A percentile compares a stretch with the other conserved stretches of the same genome.
phyloP scores from a whole-genome alignment of 2,329 filamentous ascomycete genomes.

The Calonectria pseudoreteaudii region DNA sequence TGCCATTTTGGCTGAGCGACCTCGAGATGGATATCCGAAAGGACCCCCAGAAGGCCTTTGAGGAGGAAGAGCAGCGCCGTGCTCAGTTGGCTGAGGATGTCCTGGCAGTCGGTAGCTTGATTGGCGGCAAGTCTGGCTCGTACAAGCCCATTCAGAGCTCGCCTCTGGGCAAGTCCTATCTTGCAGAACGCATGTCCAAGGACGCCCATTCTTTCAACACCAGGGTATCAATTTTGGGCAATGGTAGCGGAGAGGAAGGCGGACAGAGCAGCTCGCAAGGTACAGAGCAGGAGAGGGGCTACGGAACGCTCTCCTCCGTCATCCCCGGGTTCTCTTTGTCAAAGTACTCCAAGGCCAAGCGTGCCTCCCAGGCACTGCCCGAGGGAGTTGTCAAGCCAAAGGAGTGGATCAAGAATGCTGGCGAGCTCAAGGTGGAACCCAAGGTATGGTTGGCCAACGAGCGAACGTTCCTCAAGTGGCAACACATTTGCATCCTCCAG shows the following conservation, averaged over 20 bases:
- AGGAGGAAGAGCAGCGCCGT: conserved; percentile 88
- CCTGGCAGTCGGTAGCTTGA: conserved; percentile 87
- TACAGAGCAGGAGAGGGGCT: conserved; percentile 51
- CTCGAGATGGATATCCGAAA: conserved; percentile 94
- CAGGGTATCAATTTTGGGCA: conserved; percentile 37
- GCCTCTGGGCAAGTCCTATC: conserved; percentile 74
- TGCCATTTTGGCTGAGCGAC: conserved; percentile 96
- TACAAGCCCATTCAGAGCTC: conserved; percentile 74
- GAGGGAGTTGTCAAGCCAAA: conserved; percentile 89
- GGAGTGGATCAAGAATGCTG: conserved; percentile 93
- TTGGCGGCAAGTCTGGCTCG: conserved; percentile 68
- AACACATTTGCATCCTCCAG: conserved; percentile 91
- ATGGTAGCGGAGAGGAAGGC: conserved; percentile 48
- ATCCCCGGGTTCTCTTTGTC: conserved; percentile 87
- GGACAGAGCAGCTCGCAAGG: conserved; percentile 50
- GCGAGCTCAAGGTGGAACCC: conserved; percentile 91
- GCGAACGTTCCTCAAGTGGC: conserved; percentile 98
- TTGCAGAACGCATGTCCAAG: conserved; percentile 65
- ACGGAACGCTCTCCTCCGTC: conserved; percentile 75
- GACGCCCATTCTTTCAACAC: conserved; percentile 48
- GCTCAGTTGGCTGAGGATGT: conserved; percentile 87
- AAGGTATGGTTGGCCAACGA: conserved; percentile 99
- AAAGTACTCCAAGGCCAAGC: conserved; percentile 74
- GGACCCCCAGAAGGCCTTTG: conserved; percentile 90
- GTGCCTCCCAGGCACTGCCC: conserved; percentile 71